Base-by-base conservation (phyloP, 1,284 basidiomycete genomes). In the Ustilago bromivora region DNA sequence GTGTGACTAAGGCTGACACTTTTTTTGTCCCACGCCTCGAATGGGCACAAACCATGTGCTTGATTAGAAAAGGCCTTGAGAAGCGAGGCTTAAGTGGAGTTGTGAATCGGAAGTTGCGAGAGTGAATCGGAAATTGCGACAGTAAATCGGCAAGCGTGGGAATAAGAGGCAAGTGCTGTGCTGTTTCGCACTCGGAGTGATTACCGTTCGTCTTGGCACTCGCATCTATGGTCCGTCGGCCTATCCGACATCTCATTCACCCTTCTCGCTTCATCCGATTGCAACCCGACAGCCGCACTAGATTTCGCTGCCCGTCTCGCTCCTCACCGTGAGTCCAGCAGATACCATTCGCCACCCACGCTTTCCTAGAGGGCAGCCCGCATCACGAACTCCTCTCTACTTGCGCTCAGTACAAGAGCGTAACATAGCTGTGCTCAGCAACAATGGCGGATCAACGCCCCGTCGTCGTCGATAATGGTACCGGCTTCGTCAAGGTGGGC, bases 391-490 rank as follows among this genome's bases (percentile, higher is more conserved):
- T 28, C 23, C 17, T 46, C 43, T 46, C n/a, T 46, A 17, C n/a
- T 7, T 3, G 17, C 40, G 40, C 43, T 46, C 43, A 8, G 7
- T 11, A n/a, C 9, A 7, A n/a, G n/a, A 2, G 40, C 8, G 43
- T 6, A 28, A n/a, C 17, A 34, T 12, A 19, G 23, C 23, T 28
- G 3, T 28, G 23, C 23, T 28, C 23, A 28, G 23, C 53, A 23
- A 59, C 38, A 38, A 86, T 86, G 86, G 84, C 79, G 40, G 84
- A 86, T 59, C 65, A 76, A 59, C 85, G 89, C 38, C 96, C 96
- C 55, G 89, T 98, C 76, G 95, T 98, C 64, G 94, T 98, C 60
- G 96, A 98, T 87, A 98, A 98, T 82, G 96, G 96, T 87, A 98
- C 96, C 58, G 96, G 96, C 73, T 84, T 86, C 76, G 96, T 99